Conservation (phyloP, 139 green algal species). For the Limnomonas spitsbergensis region DNA sequence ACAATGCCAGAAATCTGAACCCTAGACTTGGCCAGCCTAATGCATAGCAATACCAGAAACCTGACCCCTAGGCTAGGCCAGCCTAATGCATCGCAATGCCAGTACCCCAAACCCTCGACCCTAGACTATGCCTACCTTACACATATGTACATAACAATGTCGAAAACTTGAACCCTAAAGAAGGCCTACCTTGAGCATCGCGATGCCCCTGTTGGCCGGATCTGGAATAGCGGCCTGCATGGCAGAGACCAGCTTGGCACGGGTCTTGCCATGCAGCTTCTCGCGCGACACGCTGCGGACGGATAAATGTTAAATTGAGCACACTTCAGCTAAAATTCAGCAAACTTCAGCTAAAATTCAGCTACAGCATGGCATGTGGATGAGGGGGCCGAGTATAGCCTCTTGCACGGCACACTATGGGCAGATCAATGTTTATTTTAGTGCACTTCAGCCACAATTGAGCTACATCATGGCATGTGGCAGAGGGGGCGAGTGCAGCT, state of each 20-base stretch:
- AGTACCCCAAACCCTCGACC: background rate
- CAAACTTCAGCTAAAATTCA: too few relatives aligned
- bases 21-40: too few relatives aligned
- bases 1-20: too few relatives aligned
- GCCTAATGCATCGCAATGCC: background rate
- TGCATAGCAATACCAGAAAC: conserved; percentile 3
- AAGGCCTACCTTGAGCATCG: conserved; percentile 48
- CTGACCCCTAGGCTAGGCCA: background rate
- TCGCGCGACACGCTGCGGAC: conserved; percentile 49
- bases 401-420: too few relatives aligned
- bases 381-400: too few relatives aligned
- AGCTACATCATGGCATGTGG: too few relatives aligned
- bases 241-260: conserved; percentile 32
- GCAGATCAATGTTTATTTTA: too few relatives aligned
- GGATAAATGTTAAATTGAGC: background rate
- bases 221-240: conserved; percentile 24
- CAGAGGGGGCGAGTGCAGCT: too few relatives aligned
- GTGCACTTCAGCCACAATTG: too few relatives aligned
- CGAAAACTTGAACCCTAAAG: too few relatives aligned
- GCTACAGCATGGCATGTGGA: too few relatives aligned
- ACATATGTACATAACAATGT: background rate
- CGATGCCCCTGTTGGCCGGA: conserved; percentile 36
- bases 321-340: too few relatives aligned
- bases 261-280: conserved; percentile 45
- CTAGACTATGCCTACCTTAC: background rate